Evolutionary conservation across 2,329 filamentous ascomycete species (phyloP).

Genomic region (Achaetomium macrosporum): DNA sequence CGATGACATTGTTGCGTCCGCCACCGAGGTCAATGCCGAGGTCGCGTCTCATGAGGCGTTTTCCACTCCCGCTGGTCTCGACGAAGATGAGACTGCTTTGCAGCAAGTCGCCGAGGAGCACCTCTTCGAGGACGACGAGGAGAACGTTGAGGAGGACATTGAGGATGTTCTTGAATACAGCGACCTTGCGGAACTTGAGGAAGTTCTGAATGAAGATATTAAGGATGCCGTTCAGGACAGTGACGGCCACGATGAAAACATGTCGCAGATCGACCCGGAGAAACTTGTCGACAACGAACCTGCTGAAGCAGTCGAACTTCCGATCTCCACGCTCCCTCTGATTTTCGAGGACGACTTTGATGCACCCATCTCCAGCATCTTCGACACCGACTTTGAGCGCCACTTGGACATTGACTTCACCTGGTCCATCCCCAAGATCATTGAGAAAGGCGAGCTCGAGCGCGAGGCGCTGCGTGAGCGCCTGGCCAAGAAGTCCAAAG

Average conservation of each 20-base stretch:
- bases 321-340: not conserved
- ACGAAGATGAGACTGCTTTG: not conserved
- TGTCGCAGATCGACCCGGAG: not conserved
- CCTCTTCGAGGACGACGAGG: not conserved
- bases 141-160: not conserved
- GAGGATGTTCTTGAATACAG: not conserved
- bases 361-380: conserved; percentile 1
- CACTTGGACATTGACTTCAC: conserved; percentile 3
- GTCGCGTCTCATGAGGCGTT: not conserved
- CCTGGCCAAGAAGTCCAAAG: not conserved
- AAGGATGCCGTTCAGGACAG: not conserved
- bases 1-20: no score
- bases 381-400: not conserved
- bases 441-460: conserved; percentile 1
- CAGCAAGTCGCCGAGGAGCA: not conserved
- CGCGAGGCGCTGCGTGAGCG: not conserved
- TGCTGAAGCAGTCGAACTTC: not conserved
- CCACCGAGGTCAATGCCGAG: not conserved
- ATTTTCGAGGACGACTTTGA: conserved; percentile 17
- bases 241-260: not conserved
- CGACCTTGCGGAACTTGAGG: not conserved
- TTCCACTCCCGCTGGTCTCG: no score
- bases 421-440: conserved; percentile 7
- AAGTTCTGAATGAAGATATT: not conserved
- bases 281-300: no score